Conservation (phyloP, 305 asterid genomes). For the Solanum aculeatissimum region DNA sequence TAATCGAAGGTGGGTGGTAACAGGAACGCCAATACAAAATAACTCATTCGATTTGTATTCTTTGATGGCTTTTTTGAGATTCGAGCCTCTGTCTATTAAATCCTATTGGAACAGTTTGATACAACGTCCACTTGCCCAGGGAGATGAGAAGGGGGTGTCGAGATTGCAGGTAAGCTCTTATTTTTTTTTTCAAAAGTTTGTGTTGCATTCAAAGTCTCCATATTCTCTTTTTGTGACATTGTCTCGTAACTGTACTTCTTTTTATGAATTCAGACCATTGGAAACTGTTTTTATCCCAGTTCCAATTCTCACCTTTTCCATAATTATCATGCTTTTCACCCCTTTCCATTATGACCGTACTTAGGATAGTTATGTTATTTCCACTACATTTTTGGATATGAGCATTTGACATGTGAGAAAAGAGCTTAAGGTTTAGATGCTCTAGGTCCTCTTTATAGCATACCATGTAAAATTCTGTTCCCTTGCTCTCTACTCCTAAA, state of each 20-base stretch:
- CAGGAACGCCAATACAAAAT: slow-evolving; percentile 92
- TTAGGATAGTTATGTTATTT: neutral
- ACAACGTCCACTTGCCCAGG: slow-evolving; percentile 68
- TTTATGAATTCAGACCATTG: neutral
- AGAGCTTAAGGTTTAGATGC: neutral
- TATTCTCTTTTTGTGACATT: neutral
- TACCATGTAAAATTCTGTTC: neutral
- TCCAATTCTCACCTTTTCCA: neutral
- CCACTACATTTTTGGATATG: neutral
- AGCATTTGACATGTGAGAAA: neutral
- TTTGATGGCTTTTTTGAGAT: slow-evolving; percentile 65
- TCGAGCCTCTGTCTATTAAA: slow-evolving; percentile 81
- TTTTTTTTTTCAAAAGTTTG: neutral
- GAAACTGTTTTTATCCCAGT: neutral
- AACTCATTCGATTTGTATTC: slow-evolving; percentile 72
- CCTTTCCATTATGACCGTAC: neutral
- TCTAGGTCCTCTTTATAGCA: neutral
- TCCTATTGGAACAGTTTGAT: slow-evolving; percentile 73
- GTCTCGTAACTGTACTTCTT: neutral
- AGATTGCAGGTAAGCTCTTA: slow-evolving; percentile 59
- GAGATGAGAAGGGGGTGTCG: slow-evolving; percentile 68
- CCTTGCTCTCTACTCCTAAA: neutral
- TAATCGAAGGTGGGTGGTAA: slow-evolving; percentile 81
- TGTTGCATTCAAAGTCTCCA: neutral
- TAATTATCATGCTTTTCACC: neutral